Percentiles rank a stretch among this genome's conserved stretches.
Conservation (phyloP, 2,329 filamentous ascomycete genomes). For the Fusarium bulbicola region DNA sequence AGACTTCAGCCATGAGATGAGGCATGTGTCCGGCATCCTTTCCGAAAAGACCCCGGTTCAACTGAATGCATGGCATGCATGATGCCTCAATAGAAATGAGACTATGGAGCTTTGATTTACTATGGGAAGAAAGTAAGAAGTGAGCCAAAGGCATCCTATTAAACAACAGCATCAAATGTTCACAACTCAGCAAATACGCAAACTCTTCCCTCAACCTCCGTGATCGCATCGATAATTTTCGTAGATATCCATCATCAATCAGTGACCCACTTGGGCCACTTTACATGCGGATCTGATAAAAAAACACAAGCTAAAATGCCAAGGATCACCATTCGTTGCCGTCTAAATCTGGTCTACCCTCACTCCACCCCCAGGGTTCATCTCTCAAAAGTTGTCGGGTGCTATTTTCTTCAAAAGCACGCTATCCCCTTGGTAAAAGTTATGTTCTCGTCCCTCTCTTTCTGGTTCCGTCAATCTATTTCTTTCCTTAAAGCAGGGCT, state of each 20-base stretch:
- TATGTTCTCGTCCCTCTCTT: background rate
- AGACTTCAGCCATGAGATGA: constrained; percentile 12
- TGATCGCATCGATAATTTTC: constrained; percentile 11
- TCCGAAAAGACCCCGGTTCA: constrained; percentile 14
- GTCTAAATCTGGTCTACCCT: constrained; percentile 14
- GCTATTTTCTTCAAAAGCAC: constrained; percentile 22
- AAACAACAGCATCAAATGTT: background rate
- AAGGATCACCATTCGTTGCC: constrained; percentile 29
- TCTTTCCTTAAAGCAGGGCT: background rate
- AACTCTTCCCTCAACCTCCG: constrained; percentile 7
- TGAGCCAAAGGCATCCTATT: background rate
- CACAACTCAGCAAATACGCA: background rate
- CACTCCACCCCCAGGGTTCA: constrained; percentile 27
- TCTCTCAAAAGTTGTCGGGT: constrained; percentile 14
- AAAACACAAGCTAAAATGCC: constrained; percentile 28
- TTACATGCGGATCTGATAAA: constrained; percentile 34
- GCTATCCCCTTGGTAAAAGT: constrained; percentile 5
- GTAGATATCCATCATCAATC: constrained; percentile 34
- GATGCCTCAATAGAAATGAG: background rate
- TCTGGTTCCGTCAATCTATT: background rate
- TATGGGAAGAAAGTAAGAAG: background rate
- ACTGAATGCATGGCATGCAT: background rate
- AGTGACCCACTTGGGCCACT: constrained; percentile 16
- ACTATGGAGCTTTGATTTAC: background rate
- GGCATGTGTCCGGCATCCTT: constrained; percentile 6